phyloP scores from a whole-genome alignment of 1,139 yeast genomes.

The Wickerhamomyces sp. region DNA sequence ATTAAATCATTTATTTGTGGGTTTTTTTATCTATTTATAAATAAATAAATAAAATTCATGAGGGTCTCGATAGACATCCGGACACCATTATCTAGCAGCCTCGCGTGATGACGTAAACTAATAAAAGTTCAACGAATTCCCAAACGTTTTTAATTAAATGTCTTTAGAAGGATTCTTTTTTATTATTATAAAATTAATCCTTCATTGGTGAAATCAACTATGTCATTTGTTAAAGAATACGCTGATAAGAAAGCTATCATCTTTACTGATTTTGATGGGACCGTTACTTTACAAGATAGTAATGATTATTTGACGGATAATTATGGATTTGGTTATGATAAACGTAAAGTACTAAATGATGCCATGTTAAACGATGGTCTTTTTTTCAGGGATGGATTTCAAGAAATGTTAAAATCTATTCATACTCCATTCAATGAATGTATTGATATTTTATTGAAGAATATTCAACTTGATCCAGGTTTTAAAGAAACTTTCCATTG shows the following conservation, averaged over 20 bases:
- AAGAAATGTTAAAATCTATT: conserved; percentile 77
- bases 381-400: conserved; percentile 78
- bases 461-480: conserved; percentile 84
- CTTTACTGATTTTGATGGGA: conserved; percentile 97
- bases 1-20: too few species aligned
- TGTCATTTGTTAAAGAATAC: conserved; percentile 21
- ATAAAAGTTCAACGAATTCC: too few species aligned
- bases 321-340: conserved; percentile 76
- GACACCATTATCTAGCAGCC: too few species aligned
- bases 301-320: conserved; percentile 88
- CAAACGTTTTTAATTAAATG: too few species aligned
- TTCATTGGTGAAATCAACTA: too few species aligned
- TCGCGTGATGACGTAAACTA: too few species aligned
- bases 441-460: conserved; percentile 52
- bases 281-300: conserved; percentile 88
- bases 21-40: too few species aligned
- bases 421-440: conserved; percentile 77
- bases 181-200: too few species aligned
- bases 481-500: conserved; percentile 77
- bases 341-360: conserved; percentile 64
- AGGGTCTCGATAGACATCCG: not conserved
- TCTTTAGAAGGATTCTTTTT: too few species aligned
- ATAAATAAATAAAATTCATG: too few species aligned
- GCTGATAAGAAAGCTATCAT: conserved; percentile 57
- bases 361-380: conserved; percentile 65